These are phyloP conservation scores for Xylariaceae sp. DNA, from an alignment of 2,329 filamentous ascomycete species.

Conservation along the genomic window DNA sequence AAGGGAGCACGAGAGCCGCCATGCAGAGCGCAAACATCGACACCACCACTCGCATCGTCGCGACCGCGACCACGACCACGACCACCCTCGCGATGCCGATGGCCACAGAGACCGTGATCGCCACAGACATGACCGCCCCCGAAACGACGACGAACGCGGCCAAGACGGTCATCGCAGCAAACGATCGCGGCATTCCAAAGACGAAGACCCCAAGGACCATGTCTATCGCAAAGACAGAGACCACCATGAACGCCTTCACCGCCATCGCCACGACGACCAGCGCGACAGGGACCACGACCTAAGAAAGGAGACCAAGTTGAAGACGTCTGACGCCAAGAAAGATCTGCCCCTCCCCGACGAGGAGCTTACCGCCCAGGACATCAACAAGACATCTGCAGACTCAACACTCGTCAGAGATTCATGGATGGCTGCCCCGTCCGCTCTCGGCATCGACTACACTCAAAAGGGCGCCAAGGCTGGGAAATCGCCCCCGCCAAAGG, in stretches of 20 bases:
- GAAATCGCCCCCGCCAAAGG: conserved; percentile 49
- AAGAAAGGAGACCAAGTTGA: conserved; percentile 38
- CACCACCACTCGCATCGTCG: conserved; percentile 47
- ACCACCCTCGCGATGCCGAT: conserved; percentile 44
- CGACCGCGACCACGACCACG: conserved; percentile 21
- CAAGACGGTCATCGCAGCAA: conserved; percentile 62
- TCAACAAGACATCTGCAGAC: conserved; percentile 23
- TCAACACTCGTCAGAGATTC: conserved; percentile 66
- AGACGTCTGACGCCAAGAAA: conserved; percentile 47
- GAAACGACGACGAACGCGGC: conserved; percentile 40
- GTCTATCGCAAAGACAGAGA: conserved; percentile 39
- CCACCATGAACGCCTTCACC: conserved; percentile 37
- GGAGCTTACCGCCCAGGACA: conserved; percentile 37
- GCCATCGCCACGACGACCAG: conserved; percentile 24
- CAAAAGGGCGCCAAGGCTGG: conserved; percentile 56
- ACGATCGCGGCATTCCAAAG: conserved; percentile 55
- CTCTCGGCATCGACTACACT: conserved; percentile 80
- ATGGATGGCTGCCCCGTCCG: conserved; percentile 91
- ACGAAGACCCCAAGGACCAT: conserved; percentile 23
- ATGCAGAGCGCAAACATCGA: conserved; percentile 39
- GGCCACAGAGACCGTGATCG: conserved; percentile 26
- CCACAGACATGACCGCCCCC: conserved; percentile 34
- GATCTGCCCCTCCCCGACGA: conserved; percentile 53
- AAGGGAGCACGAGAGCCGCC: conserved; percentile 41
- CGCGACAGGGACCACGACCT: conserved; percentile 31